phyloP scores from a whole-genome alignment of 176 grass and related monocot genomes.

The Bothriochloa decipiens region DNA sequence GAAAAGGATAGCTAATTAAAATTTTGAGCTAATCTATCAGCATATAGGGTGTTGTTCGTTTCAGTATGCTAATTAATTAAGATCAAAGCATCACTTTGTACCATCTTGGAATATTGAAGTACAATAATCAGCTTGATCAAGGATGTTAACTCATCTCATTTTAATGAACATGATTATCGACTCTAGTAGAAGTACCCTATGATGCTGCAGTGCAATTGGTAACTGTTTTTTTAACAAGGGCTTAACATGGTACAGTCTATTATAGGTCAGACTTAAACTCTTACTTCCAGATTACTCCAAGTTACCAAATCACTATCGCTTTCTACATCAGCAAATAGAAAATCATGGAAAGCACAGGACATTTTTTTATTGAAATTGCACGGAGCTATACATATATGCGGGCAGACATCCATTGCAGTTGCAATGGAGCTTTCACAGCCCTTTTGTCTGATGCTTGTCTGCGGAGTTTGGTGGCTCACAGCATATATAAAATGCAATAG shows the following conservation, averaged over 20 bases:
- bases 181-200: background rate
- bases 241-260: background rate
- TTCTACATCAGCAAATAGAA: conserved; percentile 31
- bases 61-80: conserved; percentile 16
- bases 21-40: background rate
- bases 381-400: conserved; percentile 23
- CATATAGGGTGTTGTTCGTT: background rate
- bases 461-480: conserved; percentile 43
- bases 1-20: background rate
- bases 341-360: conserved; percentile 21
- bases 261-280: conserved; percentile 16
- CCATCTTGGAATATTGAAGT: conserved; percentile 12
- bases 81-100: background rate
- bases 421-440: conserved; percentile 44
- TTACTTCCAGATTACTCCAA: conserved; percentile 46
- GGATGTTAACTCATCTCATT: background rate
- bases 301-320: conserved; percentile 28
- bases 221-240: conserved; percentile 8
- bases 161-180: conserved; percentile 7
- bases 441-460: conserved; percentile 40
- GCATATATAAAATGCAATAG: conserved; percentile 27
- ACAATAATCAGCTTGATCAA: background rate
- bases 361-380: conserved; percentile 15
- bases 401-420: conserved; percentile 37
- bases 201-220: background rate